Evolutionary conservation across 108 stramenopile species (phyloP).

Genomic region (Halocafeteria seosinensis): DNA sequence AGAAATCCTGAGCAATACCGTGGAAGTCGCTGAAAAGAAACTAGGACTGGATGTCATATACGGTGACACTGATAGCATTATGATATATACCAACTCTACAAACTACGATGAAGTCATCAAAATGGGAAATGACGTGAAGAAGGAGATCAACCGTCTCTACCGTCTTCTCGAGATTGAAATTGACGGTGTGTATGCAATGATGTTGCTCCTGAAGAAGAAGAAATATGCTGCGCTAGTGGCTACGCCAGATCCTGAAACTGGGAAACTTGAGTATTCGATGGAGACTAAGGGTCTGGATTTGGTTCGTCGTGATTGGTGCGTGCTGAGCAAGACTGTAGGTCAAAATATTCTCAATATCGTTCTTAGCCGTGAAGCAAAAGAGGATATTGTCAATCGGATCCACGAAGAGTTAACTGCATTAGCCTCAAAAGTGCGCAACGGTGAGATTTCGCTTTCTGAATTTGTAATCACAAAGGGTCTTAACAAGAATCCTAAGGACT

Average conservation of each 20-base stretch:
- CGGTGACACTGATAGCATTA: slow-evolving; percentile 97
- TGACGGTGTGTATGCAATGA: slow-evolving; percentile 80
- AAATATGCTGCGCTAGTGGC: slow-evolving; percentile 90
- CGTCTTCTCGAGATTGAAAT: slow-evolving; percentile 86
- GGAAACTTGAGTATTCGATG: slow-evolving; percentile 36
- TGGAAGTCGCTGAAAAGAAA: slow-evolving; percentile 68
- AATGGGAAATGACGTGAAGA: slow-evolving; percentile 72
- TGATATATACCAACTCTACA: slow-evolving; percentile 87
- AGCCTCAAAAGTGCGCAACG: slow-evolving; percentile 58
- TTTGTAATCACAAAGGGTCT: slow-evolving; percentile 94
- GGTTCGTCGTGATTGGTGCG: slow-evolving; percentile 97
- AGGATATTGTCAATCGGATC: slow-evolving; percentile 62
- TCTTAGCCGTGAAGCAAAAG: slow-evolving; percentile 57
- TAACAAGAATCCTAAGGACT: slow-evolving; percentile 94
- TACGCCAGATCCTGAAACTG: slow-evolving; percentile 48
- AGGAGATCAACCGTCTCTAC: slow-evolving; percentile 90
- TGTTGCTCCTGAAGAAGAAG: slow-evolving; percentile 96
- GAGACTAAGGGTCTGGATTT: slow-evolving; percentile 93
- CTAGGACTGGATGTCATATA: slow-evolving; percentile 94
- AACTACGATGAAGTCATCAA: slow-evolving; percentile 53
- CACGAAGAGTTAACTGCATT: slow-evolving; percentile 70
- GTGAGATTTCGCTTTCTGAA: slow-evolving; percentile 61
- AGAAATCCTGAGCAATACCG: slow-evolving; percentile 83
- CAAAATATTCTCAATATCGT: slow-evolving; percentile 75
- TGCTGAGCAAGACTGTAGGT: slow-evolving; percentile 82